Evolutionary conservation across 345 rosid species (phyloP).

Genomic region (Gossypium arboreum): DNA sequence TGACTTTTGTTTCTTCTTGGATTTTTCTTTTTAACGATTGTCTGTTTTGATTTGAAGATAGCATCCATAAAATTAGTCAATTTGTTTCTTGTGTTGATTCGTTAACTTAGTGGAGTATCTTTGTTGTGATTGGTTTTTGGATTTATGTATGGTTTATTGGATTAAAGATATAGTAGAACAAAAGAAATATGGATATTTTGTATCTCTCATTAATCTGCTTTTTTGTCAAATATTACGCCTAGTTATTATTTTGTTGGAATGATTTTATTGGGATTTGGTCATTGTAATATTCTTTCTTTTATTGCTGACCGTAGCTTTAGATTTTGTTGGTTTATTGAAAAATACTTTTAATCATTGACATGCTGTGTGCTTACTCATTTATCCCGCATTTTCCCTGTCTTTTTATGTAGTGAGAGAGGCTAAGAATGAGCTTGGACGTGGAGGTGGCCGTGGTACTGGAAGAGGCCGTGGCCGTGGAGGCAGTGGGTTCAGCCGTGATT

Average conservation of each 20-base stretch:
- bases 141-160: not conserved
- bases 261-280: not conserved
- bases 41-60: not conserved
- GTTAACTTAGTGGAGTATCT: not conserved
- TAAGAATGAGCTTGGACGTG: constrained; percentile 64
- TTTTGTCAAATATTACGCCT: not conserved
- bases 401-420: constrained; percentile 60
- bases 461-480: constrained; percentile 57
- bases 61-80: not conserved
- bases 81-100: constrained; percentile 4
- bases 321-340: not conserved
- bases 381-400: not conserved
- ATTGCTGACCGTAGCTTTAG: too few species aligned
- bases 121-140: not conserved
- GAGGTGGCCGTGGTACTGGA: constrained; percentile 40
- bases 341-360: not conserved
- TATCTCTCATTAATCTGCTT: not conserved
- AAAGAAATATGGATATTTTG: not conserved
- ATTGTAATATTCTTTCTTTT: too few species aligned
- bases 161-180: not conserved
- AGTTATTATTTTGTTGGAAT: not conserved
- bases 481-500: constrained; percentile 58
- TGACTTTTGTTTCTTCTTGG: constrained; percentile 18
- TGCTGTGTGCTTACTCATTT: not conserved
- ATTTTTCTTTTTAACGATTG: not conserved